A percentile compares a stretch with the other conserved stretches of the same genome.
phyloP scores from a whole-genome alignment of 176 grass and related monocot species.

The Guadua angustifolia region DNA sequence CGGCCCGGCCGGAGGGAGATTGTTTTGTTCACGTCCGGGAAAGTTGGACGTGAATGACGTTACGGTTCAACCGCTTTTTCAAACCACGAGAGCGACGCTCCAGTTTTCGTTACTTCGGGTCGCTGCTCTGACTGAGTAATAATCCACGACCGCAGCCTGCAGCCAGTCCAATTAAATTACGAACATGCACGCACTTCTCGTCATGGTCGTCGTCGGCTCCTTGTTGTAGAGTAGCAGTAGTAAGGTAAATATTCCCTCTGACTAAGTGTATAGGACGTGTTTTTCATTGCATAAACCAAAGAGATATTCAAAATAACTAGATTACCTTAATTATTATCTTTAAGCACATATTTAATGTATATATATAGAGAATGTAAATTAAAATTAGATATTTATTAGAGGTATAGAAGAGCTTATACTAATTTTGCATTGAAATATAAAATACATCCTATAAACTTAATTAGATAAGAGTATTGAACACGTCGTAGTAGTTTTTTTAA shows the following conservation, averaged over 20 bases:
- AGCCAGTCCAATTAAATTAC: not conserved
- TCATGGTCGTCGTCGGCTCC: not conserved
- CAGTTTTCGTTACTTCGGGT: not conserved
- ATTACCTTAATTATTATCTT: too few relatives aligned
- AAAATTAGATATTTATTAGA: too few relatives aligned
- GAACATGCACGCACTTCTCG: not conserved
- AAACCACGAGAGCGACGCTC: slow-evolving; percentile 29
- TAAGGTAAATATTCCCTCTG: not conserved
- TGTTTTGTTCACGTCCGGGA: not conserved
- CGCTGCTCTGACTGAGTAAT: slow-evolving; percentile 2
- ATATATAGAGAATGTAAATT: too few relatives aligned
- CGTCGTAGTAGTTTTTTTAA: too few relatives aligned
- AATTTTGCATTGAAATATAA: too few relatives aligned
- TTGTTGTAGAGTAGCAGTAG: not conserved
- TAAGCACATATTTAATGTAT: too few relatives aligned
- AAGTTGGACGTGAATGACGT: not conserved
- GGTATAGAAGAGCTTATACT: too few relatives aligned
- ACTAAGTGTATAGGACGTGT: too few relatives aligned
- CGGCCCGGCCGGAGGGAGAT: not conserved
- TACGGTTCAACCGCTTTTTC: slow-evolving; percentile 40
- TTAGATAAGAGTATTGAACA: too few relatives aligned
- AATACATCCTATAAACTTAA: too few relatives aligned
- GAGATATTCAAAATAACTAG: too few relatives aligned
- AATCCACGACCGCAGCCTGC: not conserved
- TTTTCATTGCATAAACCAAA: too few relatives aligned